Conservation (phyloP, 192 early-diverging fungal genomes). For the Diversispora eburnea region DNA sequence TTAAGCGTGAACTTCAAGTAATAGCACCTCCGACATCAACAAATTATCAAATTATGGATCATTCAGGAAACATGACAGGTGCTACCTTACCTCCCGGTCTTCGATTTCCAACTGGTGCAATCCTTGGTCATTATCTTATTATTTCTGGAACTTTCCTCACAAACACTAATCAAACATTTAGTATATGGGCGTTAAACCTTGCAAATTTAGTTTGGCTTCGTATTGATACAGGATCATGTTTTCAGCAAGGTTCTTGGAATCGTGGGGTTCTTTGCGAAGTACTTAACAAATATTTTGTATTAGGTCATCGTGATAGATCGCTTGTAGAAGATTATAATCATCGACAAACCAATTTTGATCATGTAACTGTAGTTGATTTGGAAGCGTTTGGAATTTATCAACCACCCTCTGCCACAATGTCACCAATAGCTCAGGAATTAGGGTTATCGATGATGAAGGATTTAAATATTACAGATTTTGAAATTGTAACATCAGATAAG, state of each 20-base stretch:
- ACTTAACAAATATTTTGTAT: conserved; percentile 64
- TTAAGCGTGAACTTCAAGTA: conserved; percentile 71
- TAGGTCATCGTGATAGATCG: conserved; percentile 65
- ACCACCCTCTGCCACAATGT: conserved; percentile 52
- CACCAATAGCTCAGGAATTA: conserved; percentile 56
- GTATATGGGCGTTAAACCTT: conserved; percentile 69
- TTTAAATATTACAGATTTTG: conserved; percentile 54
- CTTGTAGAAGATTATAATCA: conserved; percentile 75
- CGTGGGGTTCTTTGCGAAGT: conserved; percentile 61
- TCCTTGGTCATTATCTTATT: conserved; percentile 65
- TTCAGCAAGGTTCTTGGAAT: conserved; percentile 76
- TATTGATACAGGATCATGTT: conserved; percentile 64
- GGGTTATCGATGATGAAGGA: conserved; percentile 56
- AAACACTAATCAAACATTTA: conserved; percentile 62
- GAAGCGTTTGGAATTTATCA: conserved; percentile 69
- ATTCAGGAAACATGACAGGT: conserved; percentile 66
- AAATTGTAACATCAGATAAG: conserved; percentile 53
- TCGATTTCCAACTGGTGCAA: conserved; percentile 70
- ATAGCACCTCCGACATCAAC: conserved; percentile 54
- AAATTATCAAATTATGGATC: conserved; percentile 60
- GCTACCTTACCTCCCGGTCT: conserved; percentile 65
- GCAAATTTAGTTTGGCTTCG: conserved; percentile 60
- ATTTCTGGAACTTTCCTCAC: conserved; percentile 72
- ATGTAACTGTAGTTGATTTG: conserved; percentile 66
- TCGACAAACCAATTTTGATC: conserved; percentile 75